phyloP scores from a whole-genome alignment of 2,329 filamentous ascomycete species.

The Pseudogymnoascus sp. region DNA sequence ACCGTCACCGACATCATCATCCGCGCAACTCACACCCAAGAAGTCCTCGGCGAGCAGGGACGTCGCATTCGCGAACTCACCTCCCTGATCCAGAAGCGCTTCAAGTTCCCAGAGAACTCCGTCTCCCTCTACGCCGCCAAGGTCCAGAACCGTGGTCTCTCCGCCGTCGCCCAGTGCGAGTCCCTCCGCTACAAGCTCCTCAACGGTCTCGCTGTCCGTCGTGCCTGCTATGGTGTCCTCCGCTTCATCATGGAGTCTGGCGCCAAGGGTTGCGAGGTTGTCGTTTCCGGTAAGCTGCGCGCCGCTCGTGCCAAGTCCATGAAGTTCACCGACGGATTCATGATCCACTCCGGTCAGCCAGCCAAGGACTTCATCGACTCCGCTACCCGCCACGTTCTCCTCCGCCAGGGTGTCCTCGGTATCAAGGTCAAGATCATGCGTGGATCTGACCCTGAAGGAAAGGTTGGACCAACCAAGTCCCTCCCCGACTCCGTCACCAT shows the following conservation, averaged over 20 bases:
- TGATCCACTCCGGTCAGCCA: constrained; percentile 99
- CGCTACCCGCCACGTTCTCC: constrained; percentile 97
- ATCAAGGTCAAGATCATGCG: constrained; percentile 99
- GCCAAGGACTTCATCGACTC: constrained; percentile 99
- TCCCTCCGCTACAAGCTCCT: constrained; percentile 99
- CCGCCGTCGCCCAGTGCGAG: constrained; percentile 99
- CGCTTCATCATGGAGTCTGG: constrained; percentile 99
- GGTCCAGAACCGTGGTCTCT: constrained; percentile 99
- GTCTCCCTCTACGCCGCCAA: constrained; percentile 99
- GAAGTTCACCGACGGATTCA: constrained; percentile 99
- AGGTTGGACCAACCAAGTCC: constrained; percentile 93
- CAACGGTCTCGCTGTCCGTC: constrained; percentile 96
- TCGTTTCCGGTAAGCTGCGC: constrained; percentile 97
- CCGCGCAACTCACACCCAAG: constrained; percentile 99
- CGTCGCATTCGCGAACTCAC: constrained; percentile 99
- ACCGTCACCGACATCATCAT: constrained; percentile 99
- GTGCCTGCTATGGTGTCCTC: constrained; percentile 99
- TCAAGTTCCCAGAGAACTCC: constrained; percentile 99
- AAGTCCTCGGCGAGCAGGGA: constrained; percentile 99
- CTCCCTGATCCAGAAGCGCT: constrained; percentile 99
- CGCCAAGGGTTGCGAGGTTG: constrained; percentile 99
- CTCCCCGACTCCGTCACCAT: constrained; percentile 98
- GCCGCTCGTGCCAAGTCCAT: constrained; percentile 99
- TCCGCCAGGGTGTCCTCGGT: constrained; percentile 98
- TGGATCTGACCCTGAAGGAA: constrained; percentile 98